Conservation (phyloP, 345 rosid genomes). For the Lumnitzera racemosa region DNA sequence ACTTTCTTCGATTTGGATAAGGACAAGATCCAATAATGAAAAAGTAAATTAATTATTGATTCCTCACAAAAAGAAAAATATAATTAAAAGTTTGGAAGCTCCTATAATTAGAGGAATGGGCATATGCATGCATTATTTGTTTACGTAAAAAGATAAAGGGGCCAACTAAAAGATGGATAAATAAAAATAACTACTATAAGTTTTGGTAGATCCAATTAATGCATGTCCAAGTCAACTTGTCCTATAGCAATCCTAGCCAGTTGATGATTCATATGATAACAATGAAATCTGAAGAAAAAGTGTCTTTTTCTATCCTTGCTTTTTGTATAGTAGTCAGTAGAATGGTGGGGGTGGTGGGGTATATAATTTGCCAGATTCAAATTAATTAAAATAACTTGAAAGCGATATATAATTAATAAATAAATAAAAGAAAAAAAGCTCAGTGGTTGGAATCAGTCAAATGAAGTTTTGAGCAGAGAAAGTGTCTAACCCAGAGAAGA, state of each 20-base stretch:
- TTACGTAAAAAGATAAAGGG: neutral
- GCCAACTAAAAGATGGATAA: neutral
- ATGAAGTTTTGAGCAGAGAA: slow-evolving; percentile 7
- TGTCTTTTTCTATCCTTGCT: slow-evolving; percentile 6
- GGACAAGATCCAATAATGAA: too few species aligned
- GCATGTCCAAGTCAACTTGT: slow-evolving; percentile 22
- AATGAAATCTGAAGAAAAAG: neutral
- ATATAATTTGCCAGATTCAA: slow-evolving; percentile 2
- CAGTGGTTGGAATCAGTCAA: slow-evolving; percentile 23
- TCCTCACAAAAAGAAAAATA: too few species aligned
- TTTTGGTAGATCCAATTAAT: neutral
- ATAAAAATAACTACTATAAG: neutral
- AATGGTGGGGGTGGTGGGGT: slow-evolving; percentile 23
- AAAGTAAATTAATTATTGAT: too few species aligned
- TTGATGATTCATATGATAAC: slow-evolving; percentile 11
- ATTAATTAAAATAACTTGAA: neutral
- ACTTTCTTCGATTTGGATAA: too few species aligned
- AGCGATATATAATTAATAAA: neutral
- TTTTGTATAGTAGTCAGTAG: slow-evolving; percentile 6
- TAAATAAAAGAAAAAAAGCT: neutral
- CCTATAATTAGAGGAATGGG: neutral
- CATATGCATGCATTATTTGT: slow-evolving; percentile 15
- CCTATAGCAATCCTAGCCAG: slow-evolving; percentile 10
- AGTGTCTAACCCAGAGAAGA: slow-evolving; percentile 16
- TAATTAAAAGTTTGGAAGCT: too few species aligned